Conservation (phyloP, 345 rosid genomes). For the Leavenworthia alabamica region DNA sequence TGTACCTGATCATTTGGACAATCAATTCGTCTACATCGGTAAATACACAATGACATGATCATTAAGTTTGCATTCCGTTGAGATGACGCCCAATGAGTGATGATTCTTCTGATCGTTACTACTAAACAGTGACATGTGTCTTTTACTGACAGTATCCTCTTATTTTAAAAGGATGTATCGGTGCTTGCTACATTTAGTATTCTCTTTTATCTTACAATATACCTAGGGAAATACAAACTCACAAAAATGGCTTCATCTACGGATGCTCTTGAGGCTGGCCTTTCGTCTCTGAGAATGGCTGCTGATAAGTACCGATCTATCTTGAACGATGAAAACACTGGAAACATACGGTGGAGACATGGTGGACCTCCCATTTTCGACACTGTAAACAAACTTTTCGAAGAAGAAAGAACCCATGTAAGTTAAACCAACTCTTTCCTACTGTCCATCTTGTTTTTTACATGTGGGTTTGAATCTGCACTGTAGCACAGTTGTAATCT, state of each 20-base stretch:
- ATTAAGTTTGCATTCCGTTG: background rate
- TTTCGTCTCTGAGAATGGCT: constrained; percentile 6
- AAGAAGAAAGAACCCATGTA: constrained; percentile 64
- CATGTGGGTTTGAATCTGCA: too few relatives aligned
- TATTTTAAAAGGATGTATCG: background rate
- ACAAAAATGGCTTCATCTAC: constrained; percentile 19
- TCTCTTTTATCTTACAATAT: background rate
- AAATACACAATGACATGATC: background rate
- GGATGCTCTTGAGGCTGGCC: background rate
- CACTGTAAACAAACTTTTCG: constrained; percentile 54
- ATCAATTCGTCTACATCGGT: background rate
- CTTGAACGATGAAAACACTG: constrained; percentile 42
- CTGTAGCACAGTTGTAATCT: too few relatives aligned
- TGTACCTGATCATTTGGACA: too few relatives aligned
- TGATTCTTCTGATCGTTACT: background rate
- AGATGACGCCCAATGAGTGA: background rate
- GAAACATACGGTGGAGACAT: constrained; percentile 50
- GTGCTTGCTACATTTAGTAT: background rate
- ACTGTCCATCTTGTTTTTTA: background rate
- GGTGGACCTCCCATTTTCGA: constrained; percentile 63
- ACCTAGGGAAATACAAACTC: background rate
- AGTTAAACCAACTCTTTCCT: background rate
- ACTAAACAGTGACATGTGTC: constrained; percentile 17
- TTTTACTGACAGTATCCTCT: background rate
- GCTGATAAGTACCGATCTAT: constrained; percentile 64